Percentiles rank a stretch among this genome's conserved stretches.
phyloP scores from a whole-genome alignment of 768 basidiomycete species.

The Russula foetens region DNA sequence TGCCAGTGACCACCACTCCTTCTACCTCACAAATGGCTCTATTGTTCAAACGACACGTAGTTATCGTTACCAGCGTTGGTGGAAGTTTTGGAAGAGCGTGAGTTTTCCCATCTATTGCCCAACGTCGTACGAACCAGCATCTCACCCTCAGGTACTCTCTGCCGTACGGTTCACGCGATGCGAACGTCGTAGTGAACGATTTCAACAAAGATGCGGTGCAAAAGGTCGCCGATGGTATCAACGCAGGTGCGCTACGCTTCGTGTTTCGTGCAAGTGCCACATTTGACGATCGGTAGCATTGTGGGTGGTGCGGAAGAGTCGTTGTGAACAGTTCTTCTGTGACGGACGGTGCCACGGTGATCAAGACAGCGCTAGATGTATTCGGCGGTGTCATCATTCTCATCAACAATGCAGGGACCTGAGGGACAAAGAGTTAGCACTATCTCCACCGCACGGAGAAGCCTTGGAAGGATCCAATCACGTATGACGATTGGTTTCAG shows the following conservation, averaged over 20 bases:
- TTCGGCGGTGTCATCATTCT: slow-evolving; percentile 84
- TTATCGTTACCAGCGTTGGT: slow-evolving; percentile 92
- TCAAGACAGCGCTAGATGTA: slow-evolving; percentile 75
- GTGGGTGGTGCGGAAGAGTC: slow-evolving; percentile 68
- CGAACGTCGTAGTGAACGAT: slow-evolving; percentile 93
- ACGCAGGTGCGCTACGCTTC: slow-evolving; percentile 45
- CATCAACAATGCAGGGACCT: slow-evolving; percentile 96
- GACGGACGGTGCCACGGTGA: slow-evolving; percentile 78
- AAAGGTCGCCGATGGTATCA: slow-evolving; percentile 87
- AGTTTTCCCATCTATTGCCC: slow-evolving; percentile 27
- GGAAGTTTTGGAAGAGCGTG: slow-evolving; percentile 91
- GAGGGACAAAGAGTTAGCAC: slow-evolving; percentile 64
- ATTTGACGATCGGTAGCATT: neutral
- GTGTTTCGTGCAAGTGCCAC: neutral
- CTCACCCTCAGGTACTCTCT: slow-evolving; percentile 64
- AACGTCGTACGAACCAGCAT: neutral
- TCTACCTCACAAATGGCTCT: slow-evolving; percentile 35
- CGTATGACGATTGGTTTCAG: slow-evolving; percentile 55
- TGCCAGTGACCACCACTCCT: too few relatives aligned
- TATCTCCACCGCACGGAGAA: neutral
- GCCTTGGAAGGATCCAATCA: neutral
- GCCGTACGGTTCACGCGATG: slow-evolving; percentile 87
- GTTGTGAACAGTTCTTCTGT: slow-evolving; percentile 81
- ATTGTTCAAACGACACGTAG: slow-evolving; percentile 84
- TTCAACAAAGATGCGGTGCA: slow-evolving; percentile 83